phyloP scores from a whole-genome alignment of 2,329 filamentous ascomycete genomes.

The Beauveria asiatica region DNA sequence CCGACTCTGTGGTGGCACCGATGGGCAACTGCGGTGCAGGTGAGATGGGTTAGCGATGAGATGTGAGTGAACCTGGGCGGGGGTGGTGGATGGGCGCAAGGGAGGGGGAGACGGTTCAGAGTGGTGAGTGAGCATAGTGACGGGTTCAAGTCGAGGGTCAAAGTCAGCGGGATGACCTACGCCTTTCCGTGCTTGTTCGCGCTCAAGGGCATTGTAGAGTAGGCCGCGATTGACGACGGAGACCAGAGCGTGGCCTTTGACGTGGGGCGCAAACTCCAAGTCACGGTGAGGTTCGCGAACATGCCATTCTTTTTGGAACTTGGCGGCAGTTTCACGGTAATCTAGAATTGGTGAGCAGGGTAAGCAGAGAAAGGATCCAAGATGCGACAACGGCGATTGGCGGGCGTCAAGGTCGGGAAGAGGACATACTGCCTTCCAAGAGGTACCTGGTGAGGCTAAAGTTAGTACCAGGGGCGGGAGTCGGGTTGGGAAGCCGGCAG shows the following conservation, averaged over 20 bases:
- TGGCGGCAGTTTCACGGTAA: constrained; percentile 59
- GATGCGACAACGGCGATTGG: constrained; percentile 7
- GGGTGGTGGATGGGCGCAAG: not conserved
- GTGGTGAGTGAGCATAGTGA: too few relatives aligned
- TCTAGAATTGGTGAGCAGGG: constrained; percentile 33
- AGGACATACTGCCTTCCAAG: constrained; percentile 50
- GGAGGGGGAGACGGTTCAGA: constrained; percentile 7
- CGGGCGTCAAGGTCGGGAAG: constrained; percentile 5
- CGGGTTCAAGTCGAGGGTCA: too few relatives aligned
- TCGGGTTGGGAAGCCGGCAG: not conserved
- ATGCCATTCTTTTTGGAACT: constrained; percentile 62
- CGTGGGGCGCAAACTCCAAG: constrained; percentile 55
- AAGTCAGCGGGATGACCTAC: constrained; percentile 27
- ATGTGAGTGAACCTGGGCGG: not conserved
- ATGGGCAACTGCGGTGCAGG: constrained; percentile 40
- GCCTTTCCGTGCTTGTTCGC: constrained; percentile 42
- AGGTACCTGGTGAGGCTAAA: constrained; percentile 39
- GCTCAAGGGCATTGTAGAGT: constrained; percentile 50
- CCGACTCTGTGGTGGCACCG: constrained; percentile 31
- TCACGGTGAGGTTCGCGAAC: constrained; percentile 52
- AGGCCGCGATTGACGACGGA: constrained; percentile 56
- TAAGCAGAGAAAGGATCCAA: not conserved
- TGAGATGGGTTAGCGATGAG: constrained; percentile 1
- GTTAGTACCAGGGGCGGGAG: constrained; percentile 7
- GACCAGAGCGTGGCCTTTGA: constrained; percentile 56